Evolutionary conservation across 805 yeast genomes (phyloP), one percentile per base, ranked within the genome.

Genomic region (Kregervanrija pseudodelftensis): DNA sequence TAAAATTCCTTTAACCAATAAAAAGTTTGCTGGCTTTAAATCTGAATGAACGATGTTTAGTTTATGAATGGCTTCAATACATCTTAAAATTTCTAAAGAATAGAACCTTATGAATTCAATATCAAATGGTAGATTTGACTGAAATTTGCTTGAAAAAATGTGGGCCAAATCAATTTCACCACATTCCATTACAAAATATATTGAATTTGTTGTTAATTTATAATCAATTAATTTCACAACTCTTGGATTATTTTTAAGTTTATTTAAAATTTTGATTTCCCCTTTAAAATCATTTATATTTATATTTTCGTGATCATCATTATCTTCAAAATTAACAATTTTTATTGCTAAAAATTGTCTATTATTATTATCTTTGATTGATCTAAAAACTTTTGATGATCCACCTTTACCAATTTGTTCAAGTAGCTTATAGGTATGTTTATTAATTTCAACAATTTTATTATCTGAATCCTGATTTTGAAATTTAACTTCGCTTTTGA

Each of bases 341-440:
- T 90, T 90, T 34, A 91, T 68, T 0, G 98, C 98, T 60, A 75
- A 86, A 17, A 35, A 33, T 28, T 34, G 37, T 33, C 48, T 41
- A 1, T 76, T 64, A 52, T 74, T 77, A 48, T 78, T 79, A 40
- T 72, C 73, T 28, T 52, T 46, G 3, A 48, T 47, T 0, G 76
- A 68, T 52, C 76, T 82, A 67, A 82, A 90, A 15, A 90, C 98
- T 58, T 84, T 87, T 0, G 96, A 89, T 0, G 96, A 76, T 0
- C 97, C 98, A 22, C 97, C 98, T 60, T 85, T 76, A 5, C 97
- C 98, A 14, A 90, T 61, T 11, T 85, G 67, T 56, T 88, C 96
- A 28, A 85, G 65, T 45, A 82, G 75, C 55, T 83, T 90, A 58
- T 85, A 91, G 37, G 73, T 73, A 32, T 71, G 72, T 2, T 76